These are phyloP conservation scores for Cyphellophora europaea DNA, from an alignment of 2,329 filamentous ascomycete species.

Conservation along the genomic window DNA sequence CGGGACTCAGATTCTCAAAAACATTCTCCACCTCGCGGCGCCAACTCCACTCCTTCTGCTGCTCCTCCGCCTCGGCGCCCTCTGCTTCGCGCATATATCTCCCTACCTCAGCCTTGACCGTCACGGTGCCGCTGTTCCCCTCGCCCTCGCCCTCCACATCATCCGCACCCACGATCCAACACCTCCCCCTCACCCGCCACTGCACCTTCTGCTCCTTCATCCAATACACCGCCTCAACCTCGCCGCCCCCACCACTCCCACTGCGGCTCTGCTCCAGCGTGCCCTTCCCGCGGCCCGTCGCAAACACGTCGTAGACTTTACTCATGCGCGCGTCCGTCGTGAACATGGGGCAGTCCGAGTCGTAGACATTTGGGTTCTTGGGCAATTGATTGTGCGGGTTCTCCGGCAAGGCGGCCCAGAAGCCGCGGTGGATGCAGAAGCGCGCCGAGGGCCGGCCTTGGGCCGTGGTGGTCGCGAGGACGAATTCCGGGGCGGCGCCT, in stretches of 20 bases:
- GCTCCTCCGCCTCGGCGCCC: conserved; percentile 18
- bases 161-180: conserved; percentile 67
- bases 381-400: conserved; percentile 66
- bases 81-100: conserved; percentile 44
- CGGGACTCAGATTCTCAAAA: conserved; percentile 80
- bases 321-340: conserved; percentile 85
- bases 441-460: conserved; percentile 46
- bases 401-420: conserved; percentile 63
- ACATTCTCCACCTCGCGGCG: conserved; percentile 69
- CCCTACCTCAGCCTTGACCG: conserved; percentile 51
- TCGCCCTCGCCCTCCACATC: conserved; percentile 40
- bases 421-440: conserved; percentile 75
- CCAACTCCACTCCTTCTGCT: conserved; percentile 60
- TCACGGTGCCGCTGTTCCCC: conserved; percentile 44
- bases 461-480: conserved; percentile 33
- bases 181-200: conserved; percentile 73
- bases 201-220: conserved; percentile 60
- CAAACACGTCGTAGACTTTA: conserved; percentile 65
- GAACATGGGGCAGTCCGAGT: conserved; percentile 70
- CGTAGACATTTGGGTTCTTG: conserved; percentile 60
- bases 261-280: conserved; percentile 30
- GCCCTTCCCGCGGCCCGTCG: conserved; percentile 37
- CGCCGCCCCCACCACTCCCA: conserved; percentile 54
- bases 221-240: conserved; percentile 83
- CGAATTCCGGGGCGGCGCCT: conserved; percentile 28